phyloP scores from a whole-genome alignment of 208 protist species.

The Wallacemonas sp. region DNA sequence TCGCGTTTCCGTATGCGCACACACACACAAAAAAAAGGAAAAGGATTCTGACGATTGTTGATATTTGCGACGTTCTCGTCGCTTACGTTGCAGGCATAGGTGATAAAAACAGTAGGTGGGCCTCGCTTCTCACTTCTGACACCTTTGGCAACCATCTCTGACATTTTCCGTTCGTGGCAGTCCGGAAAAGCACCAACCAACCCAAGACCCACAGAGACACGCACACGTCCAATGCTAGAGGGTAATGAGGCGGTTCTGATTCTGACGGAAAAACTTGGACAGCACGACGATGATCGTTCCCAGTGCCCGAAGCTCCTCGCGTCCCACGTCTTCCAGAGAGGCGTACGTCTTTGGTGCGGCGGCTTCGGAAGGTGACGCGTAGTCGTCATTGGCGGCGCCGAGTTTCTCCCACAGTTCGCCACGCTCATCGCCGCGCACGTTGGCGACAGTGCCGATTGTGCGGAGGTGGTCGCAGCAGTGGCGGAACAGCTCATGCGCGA shows the following conservation, averaged over 20 bases:
- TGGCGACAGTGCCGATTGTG: constrained; percentile 43
- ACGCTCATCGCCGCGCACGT: constrained; percentile 42
- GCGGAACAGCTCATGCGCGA: constrained; percentile 71
- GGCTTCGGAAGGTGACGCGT: too few species aligned
- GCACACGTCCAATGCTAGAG: constrained; percentile 30
- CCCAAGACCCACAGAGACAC: constrained; percentile 21
- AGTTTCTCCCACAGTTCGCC: constrained; percentile 47
- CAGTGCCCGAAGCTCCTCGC: constrained; percentile 67
- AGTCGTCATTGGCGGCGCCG: too few species aligned
- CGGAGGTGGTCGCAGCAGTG: constrained; percentile 67
- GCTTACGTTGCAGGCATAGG: too few species aligned
- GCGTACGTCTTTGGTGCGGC: constrained; percentile 37
- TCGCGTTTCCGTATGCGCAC: too few species aligned
- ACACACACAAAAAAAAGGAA: too few species aligned
- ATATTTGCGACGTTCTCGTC: too few species aligned
- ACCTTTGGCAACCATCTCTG: too few species aligned
- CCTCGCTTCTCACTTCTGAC: too few species aligned
- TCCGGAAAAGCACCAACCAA: too few species aligned
- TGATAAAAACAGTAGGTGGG: too few species aligned
- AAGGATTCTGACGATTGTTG: too few species aligned
- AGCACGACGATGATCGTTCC: constrained; percentile 75
- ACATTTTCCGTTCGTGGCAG: neutral
- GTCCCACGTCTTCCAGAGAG: constrained; percentile 41
- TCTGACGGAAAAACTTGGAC: constrained; percentile 78
- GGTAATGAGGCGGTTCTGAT: constrained; percentile 81